Evolutionary conservation across 768 basidiomycete species (phyloP), one percentile per base, ranked within the genome.

Genomic region (Lenzites betulinus): DNA sequence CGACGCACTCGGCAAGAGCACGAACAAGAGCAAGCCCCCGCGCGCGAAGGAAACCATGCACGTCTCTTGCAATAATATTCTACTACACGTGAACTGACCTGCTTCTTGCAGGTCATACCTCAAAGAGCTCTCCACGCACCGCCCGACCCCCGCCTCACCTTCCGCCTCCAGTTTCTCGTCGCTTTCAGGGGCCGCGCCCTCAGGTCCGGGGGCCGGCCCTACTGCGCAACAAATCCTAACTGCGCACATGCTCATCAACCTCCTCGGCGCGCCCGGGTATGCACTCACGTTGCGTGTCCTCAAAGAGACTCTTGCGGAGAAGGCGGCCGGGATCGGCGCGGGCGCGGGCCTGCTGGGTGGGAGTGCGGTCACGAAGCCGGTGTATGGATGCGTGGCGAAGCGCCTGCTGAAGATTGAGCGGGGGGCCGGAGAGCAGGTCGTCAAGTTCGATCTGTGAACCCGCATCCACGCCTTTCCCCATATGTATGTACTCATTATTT

Each of bases 321-420:
- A 79, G 64, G 77, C 77, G 20, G 51, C 78, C 71, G 67, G 65
- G 64, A 43, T 72, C 66, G 51, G 76, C 11, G 62, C 59, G 18
- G 44, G 59, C 20, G 59, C 66, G 25, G 69, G 63, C 15, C 44
- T 65, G 18, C 64, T 74, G 3, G 71, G 74, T 22, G 78, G 78
- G 18, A 76, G 78, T 57, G 80, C 82, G 38, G 76, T 83, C 12
- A 87, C 83, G 9, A 77, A 88, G 42, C 83, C 89, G 16, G 71
- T 92, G 13, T 93, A 90, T 67, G 84, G 79, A 1, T 91, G 90
- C 68, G 88, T 92, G n/a, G 91, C 88, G 16, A 93, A 92, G 74
- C 79, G 88, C 62, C 73, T 93, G 52, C 70, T 93, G 60, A 88
- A 83, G 73, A 90, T 92, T 64, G 90, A 92, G 52, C 78, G 91